These are phyloP conservation scores for Scenedesmus sp. DNA, from an alignment of 163 green algal species.

Conservation along the genomic window DNA sequence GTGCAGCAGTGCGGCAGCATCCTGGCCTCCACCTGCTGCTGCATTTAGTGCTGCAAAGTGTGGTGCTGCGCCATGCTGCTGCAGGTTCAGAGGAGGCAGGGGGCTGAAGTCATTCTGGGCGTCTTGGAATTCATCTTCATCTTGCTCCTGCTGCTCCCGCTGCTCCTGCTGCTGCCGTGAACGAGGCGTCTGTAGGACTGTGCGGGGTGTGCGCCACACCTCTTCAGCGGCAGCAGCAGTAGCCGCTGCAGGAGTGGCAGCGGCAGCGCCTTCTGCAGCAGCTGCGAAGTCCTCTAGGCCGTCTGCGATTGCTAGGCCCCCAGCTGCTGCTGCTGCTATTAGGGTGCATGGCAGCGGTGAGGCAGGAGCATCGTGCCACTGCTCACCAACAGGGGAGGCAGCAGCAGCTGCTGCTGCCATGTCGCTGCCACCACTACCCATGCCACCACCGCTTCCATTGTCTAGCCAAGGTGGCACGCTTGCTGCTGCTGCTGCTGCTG, in stretches of 20 bases:
- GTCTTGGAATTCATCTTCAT: not conserved
- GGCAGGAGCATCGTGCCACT: not conserved
- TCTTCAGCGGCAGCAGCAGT: not conserved
- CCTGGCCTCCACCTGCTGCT: not conserved
- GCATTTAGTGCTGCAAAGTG: not conserved
- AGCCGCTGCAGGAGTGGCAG: not conserved
- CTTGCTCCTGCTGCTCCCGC: constrained; percentile 12
- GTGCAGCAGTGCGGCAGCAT: not conserved
- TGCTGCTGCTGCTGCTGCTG: not conserved
- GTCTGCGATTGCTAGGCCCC: not conserved
- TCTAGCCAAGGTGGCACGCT: not conserved
- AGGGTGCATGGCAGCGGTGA: not conserved
- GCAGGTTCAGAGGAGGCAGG: not conserved
- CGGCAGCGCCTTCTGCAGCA: not conserved
- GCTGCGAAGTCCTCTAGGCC: too few species aligned
- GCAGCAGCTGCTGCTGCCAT: not conserved
- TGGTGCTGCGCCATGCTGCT: not conserved
- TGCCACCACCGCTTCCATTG: not conserved
- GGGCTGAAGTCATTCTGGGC: constrained; percentile 9
- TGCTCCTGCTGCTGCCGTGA: constrained; percentile 15
- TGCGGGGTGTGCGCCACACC: not conserved
- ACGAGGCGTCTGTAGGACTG: too few species aligned
- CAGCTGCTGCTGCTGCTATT: constrained; percentile 17
- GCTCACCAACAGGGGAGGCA: not conserved
- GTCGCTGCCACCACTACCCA: not conserved